Evolutionary conservation across 2,329 filamentous ascomycete species (phyloP), one percentile per base, ranked within the genome.

Genomic region (Pseudocercospora fuligena): DNA sequence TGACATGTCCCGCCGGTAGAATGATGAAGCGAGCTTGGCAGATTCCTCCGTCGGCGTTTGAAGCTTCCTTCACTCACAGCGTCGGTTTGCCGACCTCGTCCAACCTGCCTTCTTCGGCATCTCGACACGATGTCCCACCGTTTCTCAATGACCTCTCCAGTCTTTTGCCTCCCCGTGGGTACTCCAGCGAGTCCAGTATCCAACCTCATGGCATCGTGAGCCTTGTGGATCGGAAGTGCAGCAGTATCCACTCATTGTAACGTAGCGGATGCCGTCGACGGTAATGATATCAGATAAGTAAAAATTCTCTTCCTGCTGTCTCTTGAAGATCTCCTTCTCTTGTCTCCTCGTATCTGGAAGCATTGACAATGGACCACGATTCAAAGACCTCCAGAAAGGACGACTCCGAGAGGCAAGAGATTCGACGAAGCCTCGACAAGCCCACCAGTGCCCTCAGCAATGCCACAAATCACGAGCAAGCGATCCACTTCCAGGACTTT

Each of bases 91-190:
- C 46, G 47, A 12, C 6, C 33, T 54, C 60, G 54, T 19, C n/a
- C 16, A 19, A 54, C 58, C 53, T 62, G 33, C 65, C 47, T 8
- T 29, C 25, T 29, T 46, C 29, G 33, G 60, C 47, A 63, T 53
- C 21, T 43, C 51, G 60, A 25, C 31, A 27, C 29, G 25, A 43
- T 23, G 19, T 23, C 59, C n/a, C 36, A 54, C 29, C 33, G 29
- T 25, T 12, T n/a, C 51, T 53, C 51, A 29, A 57, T 31, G n/a
- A 51, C 53, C 51, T 54, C 59, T 61, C 59, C 58, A 61, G 21
- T 49, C 31, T 59, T 63, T 59, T 36, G 47, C 56, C 59, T 59
- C 64, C 60, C 51, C 64, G 43, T 63, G 64, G 59, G 59, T 61
- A 54, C 53, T 36, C 56, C 65, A 66, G 25, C 27, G 21, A 54